Percentiles rank a stretch among this genome's conserved stretches.
Evolutionary conservation across 441 rosid species (phyloP).

Genomic region (Pelargonium fulgidum): DNA sequence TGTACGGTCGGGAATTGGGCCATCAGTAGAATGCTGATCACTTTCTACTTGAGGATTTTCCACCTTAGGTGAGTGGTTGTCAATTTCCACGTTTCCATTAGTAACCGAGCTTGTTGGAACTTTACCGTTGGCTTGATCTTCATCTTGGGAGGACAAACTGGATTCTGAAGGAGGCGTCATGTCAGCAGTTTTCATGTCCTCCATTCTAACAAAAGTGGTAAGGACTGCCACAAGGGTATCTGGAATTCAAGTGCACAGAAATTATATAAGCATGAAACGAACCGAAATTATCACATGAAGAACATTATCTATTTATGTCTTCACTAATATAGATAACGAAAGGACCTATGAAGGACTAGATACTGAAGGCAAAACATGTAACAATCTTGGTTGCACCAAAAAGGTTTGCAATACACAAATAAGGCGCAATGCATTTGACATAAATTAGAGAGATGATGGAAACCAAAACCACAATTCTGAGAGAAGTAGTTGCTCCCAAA

Average conservation of each 20-base stretch:
- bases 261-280: not conserved
- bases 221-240: constrained; percentile 23
- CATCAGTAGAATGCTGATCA: constrained; percentile 18
- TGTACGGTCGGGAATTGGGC: constrained; percentile 17
- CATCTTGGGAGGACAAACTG: constrained; percentile 16
- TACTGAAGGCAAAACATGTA: not conserved
- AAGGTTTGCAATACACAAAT: too few relatives aligned
- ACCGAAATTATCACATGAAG: not conserved
- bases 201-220: constrained; percentile 36
- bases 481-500: too few relatives aligned
- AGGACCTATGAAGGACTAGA: not conserved
- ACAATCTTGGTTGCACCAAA: too few relatives aligned
- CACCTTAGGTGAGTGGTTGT: constrained; percentile 13
- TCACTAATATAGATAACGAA: not conserved
- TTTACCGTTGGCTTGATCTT: constrained; percentile 16
- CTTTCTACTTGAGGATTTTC: constrained; percentile 29
- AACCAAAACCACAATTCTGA: too few relatives aligned
- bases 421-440: too few relatives aligned
- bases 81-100: constrained; percentile 31
- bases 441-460: too few relatives aligned
- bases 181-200: constrained; percentile 39
- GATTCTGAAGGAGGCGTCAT: constrained; percentile 31
- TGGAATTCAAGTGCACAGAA: constrained; percentile 22
- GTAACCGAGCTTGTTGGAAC: constrained; percentile 17
- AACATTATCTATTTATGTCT: not conserved